phyloP scores from a whole-genome alignment of 2,329 filamentous ascomycete species.

The Paecilomyces sp. region DNA sequence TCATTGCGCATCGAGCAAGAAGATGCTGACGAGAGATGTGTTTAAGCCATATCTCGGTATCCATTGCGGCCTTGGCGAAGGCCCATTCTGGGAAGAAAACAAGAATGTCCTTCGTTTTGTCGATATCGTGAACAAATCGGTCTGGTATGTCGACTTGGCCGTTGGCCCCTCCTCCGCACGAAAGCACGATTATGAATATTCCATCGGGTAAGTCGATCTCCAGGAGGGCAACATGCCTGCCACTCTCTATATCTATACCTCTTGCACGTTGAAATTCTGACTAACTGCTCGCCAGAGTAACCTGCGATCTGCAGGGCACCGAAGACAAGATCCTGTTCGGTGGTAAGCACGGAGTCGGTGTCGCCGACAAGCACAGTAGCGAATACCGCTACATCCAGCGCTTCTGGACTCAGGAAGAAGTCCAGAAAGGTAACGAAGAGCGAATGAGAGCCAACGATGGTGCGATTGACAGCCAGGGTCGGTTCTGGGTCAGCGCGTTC shows the following conservation, averaged over 20 bases:
- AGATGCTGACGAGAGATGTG: not conserved
- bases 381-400: conserved; percentile 51
- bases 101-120: conserved; percentile 37
- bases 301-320: conserved; percentile 66
- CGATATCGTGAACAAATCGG: conserved; percentile 70
- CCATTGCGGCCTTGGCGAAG: conserved; percentile 33
- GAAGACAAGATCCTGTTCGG: conserved; percentile 66
- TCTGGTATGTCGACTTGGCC: conserved; percentile 64
- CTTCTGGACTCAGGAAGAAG: conserved; percentile 47
- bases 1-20: not conserved
- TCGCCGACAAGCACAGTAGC: conserved; percentile 59
- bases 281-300: conserved; percentile 46
- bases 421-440: conserved; percentile 33
- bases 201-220: conserved; percentile 41
- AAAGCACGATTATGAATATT: conserved; percentile 50
- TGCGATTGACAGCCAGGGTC: conserved; percentile 67
- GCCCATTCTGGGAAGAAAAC: conserved; percentile 31
- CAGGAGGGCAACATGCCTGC: not conserved
- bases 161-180: conserved; percentile 54
- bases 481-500: conserved; percentile 84
- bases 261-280: conserved; percentile 7
- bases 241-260: not conserved
- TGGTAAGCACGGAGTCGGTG: conserved; percentile 74
- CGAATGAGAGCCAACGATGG: conserved; percentile 68
- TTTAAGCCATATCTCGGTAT: conserved; percentile 32